Conservation (phyloP, 164 flowering plant genomes). For the Tinospora cordifolia region DNA sequence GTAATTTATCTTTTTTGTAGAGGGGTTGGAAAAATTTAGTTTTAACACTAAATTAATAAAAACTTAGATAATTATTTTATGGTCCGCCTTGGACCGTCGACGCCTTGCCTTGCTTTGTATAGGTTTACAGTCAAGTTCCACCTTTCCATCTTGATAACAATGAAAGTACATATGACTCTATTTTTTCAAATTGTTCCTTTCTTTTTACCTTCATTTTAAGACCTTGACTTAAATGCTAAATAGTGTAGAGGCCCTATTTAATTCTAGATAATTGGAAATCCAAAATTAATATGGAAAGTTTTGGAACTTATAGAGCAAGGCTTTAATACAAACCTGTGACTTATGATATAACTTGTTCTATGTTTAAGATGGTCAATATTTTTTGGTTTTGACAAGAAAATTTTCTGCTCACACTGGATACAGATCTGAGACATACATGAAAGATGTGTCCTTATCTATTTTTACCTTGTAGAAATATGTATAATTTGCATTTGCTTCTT, state of each 20-base stretch:
- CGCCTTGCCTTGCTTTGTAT: too few species aligned
- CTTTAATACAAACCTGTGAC: neutral
- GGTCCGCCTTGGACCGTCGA: too few species aligned
- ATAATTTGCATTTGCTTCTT: neutral
- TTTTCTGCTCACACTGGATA: neutral
- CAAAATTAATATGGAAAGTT: neutral
- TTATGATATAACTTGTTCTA: neutral
- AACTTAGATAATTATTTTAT: too few species aligned
- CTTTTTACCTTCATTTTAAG: neutral
- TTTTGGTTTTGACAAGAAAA: neutral
- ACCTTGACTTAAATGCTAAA: neutral
- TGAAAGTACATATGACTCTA: too few species aligned
- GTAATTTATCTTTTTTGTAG: too few species aligned
- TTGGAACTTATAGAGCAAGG: neutral
- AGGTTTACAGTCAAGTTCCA: too few species aligned
- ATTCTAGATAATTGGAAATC: neutral
- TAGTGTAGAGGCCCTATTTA: neutral
- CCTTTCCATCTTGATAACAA: too few species aligned
- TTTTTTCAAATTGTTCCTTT: too few species aligned
- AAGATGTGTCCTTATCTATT: neutral
- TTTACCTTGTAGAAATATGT: constrained; percentile 1
- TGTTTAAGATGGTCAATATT: neutral
- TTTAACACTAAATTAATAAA: too few species aligned
- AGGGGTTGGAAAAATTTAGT: too few species aligned
- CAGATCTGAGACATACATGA: too few species aligned